Conservation (phyloP, 2,329 filamentous ascomycete species). For the Waltergamsia citrina region DNA sequence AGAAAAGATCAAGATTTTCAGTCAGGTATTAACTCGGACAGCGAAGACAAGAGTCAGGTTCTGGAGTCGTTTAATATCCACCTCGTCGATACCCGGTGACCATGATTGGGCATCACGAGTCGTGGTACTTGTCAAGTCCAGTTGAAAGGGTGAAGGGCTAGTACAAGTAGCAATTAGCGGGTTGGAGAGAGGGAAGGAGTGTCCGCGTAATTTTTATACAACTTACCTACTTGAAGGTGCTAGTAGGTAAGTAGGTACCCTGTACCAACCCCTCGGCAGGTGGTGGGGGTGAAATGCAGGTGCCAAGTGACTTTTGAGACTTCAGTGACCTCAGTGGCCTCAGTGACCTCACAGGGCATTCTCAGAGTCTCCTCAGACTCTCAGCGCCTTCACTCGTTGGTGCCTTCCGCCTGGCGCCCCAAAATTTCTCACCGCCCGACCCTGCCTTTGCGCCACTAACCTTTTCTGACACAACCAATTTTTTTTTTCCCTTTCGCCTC, state of each 20-base stretch:
- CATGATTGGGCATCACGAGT: constrained; percentile 3
- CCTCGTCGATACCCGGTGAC: too few species aligned
- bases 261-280: neutral
- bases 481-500: constrained; percentile 8
- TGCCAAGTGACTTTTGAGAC: neutral
- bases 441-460: constrained; percentile 6
- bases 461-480: constrained; percentile 6
- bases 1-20: too few species aligned
- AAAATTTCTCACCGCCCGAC: constrained; percentile 5
- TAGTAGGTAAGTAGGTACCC: too few species aligned
- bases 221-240: too few species aligned
- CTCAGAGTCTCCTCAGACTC: too few species aligned
- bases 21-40: neutral
- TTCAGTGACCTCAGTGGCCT: neutral
- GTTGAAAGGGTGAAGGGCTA: neutral
- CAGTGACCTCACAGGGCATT: too few species aligned
- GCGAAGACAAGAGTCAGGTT: neutral
- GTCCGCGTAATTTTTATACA: too few species aligned
- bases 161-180: too few species aligned
- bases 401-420: neutral
- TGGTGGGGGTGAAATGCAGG: neutral
- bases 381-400: neutral
- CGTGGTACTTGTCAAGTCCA: neutral
- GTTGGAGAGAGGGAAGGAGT: too few species aligned
- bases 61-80: too few species aligned